Evolutionary conservation across 2,329 filamentous ascomycete species (phyloP), one percentile per base, ranked within the genome.

Genomic region (Parastagonospora nodorum): DNA sequence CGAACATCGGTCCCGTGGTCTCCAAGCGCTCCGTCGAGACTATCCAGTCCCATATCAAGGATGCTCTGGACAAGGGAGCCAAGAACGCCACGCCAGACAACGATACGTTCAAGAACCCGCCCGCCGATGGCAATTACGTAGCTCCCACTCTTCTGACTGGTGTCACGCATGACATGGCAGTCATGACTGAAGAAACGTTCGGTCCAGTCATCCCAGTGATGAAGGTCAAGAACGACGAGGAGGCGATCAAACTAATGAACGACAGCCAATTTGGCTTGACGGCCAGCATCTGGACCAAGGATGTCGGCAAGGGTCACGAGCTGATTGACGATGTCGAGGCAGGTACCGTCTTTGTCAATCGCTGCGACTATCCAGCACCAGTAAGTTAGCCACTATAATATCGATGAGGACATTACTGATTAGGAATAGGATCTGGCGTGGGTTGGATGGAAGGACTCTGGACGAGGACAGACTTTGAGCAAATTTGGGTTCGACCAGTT

Each of bases 361-460:
- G 93, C 65, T 92, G 90, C 68, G 93, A 97, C 74, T 97, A 85
- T 74, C 93, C 93, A 41, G 91, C 88, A 72, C 91, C 93, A 55
- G 92, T 93, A 84, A 80, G 89, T 84, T 27, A 29, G n/a, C 37
- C 5, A 7, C 12, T 3, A 7, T 30, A 32, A 12, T n/a, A 8
- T 9, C 19, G 19, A 24, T 5, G n/a, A 27, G 2, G 28, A 14
- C 14, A 11, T 16, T 15, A 40, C 31, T 55, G 68, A 36, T 68
- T 51, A 32, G 15, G 11, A 5, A 32, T 64, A 93, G 89, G 91
- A 96, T 74, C 84, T 96, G 61, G 91, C 92, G n/a, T 96, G 91
- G 91, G 94, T 92, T 2, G 93, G 93, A 9, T 97, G 92, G 92
- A 97, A 97, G 80, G 92, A 96, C 73, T 96, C 92, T 53, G 93